A percentile compares a stretch with the other conserved stretches of the same genome.
Evolutionary conservation across 106 monocot genomes (phyloP).

Genomic region (Iris macrosiphon): DNA sequence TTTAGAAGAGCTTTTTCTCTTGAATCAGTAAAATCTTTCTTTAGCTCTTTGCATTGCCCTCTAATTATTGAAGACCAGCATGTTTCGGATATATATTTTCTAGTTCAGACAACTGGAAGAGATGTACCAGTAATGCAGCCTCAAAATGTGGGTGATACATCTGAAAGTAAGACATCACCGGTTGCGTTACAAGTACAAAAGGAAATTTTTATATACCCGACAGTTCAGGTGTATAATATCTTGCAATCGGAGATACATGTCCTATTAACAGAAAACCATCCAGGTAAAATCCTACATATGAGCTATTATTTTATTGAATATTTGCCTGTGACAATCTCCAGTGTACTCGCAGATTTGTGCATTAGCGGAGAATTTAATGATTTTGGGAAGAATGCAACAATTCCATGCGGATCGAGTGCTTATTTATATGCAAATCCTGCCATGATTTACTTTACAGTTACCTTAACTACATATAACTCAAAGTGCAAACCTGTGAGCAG

Average conservation of each 20-base stretch:
- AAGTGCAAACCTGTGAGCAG: constrained; percentile 65
- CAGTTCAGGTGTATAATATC: constrained; percentile 62
- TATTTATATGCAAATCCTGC: constrained; percentile 73
- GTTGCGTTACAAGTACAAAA: constrained; percentile 59
- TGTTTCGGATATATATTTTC: constrained; percentile 52
- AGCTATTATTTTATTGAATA: neutral
- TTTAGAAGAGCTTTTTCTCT: constrained; percentile 59
- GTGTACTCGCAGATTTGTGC: constrained; percentile 34
- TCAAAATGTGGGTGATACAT: constrained; percentile 19
- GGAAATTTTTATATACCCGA: constrained; percentile 84
- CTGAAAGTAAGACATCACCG: constrained; percentile 25
- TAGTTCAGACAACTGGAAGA: constrained; percentile 59
- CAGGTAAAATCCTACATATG: constrained; percentile 37
- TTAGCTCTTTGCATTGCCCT: constrained; percentile 54
- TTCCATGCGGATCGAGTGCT: constrained; percentile 61
- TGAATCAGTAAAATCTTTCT: constrained; percentile 52
- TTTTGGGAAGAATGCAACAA: constrained; percentile 42
- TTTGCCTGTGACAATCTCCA: neutral
- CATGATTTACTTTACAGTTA: constrained; percentile 47
- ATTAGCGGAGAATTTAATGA: constrained; percentile 8
- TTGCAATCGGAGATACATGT: constrained; percentile 63
- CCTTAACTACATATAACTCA: constrained; percentile 46
- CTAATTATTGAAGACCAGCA: constrained; percentile 32
- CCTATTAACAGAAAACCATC: constrained; percentile 44
- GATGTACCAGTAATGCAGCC: constrained; percentile 69